Evolutionary conservation across 352 stramenopile genomes (phyloP).

Genomic region (Phytophthora hybrid): DNA sequence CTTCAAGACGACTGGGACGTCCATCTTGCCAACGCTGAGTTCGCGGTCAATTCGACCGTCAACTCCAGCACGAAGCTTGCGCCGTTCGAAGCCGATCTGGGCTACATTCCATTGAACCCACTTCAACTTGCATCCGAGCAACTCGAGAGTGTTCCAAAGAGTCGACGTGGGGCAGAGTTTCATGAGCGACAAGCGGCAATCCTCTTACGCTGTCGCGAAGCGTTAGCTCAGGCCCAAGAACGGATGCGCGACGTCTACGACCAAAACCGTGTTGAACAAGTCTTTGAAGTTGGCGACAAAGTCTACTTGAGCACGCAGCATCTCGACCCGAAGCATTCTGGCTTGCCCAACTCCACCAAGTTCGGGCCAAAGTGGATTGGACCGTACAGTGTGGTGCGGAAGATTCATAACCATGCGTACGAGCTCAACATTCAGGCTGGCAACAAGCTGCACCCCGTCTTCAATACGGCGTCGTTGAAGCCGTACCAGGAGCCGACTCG

Average conservation of each 20-base stretch:
- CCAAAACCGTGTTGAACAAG: constrained; percentile 1
- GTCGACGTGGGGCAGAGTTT: constrained; percentile 1
- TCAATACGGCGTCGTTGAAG: background rate
- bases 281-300: constrained; percentile 20
- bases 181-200: constrained; percentile 13
- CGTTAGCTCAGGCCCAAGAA: no score
- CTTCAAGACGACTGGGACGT: constrained; percentile 23
- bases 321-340: constrained; percentile 20
- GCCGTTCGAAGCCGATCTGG: constrained; percentile 22
- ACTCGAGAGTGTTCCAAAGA: background rate
- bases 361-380: constrained; percentile 28
- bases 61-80: constrained; percentile 28
- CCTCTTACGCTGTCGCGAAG: no score
- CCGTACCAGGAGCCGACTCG: constrained; percentile 10
- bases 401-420: constrained; percentile 31
- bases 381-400: constrained; percentile 16
- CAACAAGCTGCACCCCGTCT: constrained; percentile 16
- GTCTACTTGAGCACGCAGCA: constrained; percentile 30
- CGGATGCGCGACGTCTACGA: no score
- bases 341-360: constrained; percentile 21
- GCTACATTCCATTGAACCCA: constrained; percentile 14
- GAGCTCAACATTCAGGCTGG: constrained; percentile 30
- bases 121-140: constrained; percentile 4
- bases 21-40: constrained; percentile 17
- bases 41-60: background rate